Percentiles rank a stretch among this genome's conserved stretches.
These are phyloP conservation scores for Aphanocladium album DNA, from an alignment of 2,329 filamentous ascomycete genomes.

Conservation along the genomic window DNA sequence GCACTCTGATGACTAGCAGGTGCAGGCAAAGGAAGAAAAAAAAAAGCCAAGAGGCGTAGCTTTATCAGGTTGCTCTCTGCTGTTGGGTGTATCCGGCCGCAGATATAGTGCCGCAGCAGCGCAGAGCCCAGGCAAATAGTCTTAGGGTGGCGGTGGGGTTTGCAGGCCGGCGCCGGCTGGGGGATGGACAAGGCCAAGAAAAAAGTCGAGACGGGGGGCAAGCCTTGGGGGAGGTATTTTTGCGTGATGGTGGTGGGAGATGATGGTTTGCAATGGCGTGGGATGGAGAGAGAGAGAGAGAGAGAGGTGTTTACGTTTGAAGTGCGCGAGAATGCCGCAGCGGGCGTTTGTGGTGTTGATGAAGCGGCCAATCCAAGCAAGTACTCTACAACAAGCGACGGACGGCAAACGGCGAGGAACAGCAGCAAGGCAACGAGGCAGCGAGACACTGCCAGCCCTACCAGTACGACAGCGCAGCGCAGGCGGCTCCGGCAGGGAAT, in stretches of 20 bases:
- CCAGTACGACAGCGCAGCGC: not conserved
- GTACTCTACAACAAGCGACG: not conserved
- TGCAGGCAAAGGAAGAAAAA: not conserved
- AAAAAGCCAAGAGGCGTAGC: not conserved
- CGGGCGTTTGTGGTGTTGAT: not conserved
- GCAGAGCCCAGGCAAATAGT: conserved; percentile 4
- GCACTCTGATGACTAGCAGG: not conserved
- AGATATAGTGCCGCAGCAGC: conserved; percentile 5
- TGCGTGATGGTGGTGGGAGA: not conserved
- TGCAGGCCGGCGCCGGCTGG: not conserved
- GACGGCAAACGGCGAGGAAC: not conserved
- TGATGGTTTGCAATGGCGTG: not conserved
- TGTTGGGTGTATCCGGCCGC: conserved; percentile 6
- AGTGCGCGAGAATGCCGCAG: not conserved
- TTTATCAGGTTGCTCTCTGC: not conserved
- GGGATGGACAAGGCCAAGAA: not conserved
- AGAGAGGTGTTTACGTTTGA: not conserved
- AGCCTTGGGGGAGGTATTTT: not conserved
- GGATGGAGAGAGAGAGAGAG: not conserved
- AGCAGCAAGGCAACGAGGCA: too few species aligned
- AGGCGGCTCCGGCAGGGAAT: not conserved
- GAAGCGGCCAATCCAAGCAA: not conserved
- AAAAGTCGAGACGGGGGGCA: not conserved
- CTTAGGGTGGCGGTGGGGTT: conserved; percentile 11
- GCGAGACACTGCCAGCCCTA: not conserved